These are phyloP conservation scores for Coniferiporia sulphurascens DNA, from an alignment of 1,284 basidiomycete genomes.

Conservation along the genomic window DNA sequence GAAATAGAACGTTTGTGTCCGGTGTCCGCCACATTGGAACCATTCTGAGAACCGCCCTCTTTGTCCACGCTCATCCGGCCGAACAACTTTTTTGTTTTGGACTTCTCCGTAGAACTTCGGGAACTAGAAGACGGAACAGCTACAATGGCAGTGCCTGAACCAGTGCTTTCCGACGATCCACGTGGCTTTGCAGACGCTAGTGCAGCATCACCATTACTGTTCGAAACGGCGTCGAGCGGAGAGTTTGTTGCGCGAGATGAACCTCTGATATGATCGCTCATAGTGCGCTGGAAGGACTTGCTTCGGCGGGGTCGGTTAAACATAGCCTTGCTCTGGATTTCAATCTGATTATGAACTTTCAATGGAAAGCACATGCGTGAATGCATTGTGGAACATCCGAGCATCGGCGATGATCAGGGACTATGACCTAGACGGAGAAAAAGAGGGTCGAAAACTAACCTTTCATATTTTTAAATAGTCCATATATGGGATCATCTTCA, in stretches of 20 bases:
- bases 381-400: constrained; percentile 4
- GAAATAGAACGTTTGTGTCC: constrained; percentile 51
- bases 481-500: constrained; percentile 82
- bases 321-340: constrained; percentile 49
- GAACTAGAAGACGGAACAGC: constrained; percentile 27
- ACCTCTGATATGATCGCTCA: constrained; percentile 25
- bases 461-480: constrained; percentile 81
- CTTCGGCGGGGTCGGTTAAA: constrained; percentile 52
- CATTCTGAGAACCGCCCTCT: constrained; percentile 33
- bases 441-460: constrained; percentile 41
- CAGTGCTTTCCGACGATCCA: constrained; percentile 15
- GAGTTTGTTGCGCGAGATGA: constrained; percentile 20
- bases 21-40: constrained; percentile 50
- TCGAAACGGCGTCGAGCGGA: constrained; percentile 19
- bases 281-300: constrained; percentile 57
- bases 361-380: constrained; percentile 8
- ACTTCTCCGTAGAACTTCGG: constrained; percentile 22
- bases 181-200: constrained; percentile 4
- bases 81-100: constrained; percentile 16
- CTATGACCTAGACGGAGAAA: constrained; percentile 4
- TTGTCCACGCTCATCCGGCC: constrained; percentile 21
- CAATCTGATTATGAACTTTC: constrained; percentile 73
- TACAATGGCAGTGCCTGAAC: constrained; percentile 8
- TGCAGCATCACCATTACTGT: constrained; percentile 1
- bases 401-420: neutral